Evolutionary conservation across 306 rosid genomes (phyloP).

Genomic region (Hippophae tibetana): DNA sequence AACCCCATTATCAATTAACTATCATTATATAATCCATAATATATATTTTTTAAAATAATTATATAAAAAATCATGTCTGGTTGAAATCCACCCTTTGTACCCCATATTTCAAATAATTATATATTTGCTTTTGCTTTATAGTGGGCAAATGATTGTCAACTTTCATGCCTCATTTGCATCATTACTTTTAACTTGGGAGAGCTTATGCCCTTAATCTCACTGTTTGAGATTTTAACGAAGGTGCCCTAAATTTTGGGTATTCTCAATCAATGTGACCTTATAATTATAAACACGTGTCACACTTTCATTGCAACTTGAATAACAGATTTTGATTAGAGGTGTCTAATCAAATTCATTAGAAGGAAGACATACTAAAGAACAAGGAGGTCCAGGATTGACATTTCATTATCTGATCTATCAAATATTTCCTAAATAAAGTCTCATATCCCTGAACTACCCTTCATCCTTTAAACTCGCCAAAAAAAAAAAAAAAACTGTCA

Average conservation of each 20-base stretch:
- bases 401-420: constrained; percentile 26
- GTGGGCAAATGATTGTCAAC: constrained; percentile 67
- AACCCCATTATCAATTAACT: constrained; percentile 15
- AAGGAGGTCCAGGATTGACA: constrained; percentile 17
- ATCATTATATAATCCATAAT: constrained; percentile 34
- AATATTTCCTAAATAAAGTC: too few species aligned
- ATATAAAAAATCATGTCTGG: constrained; percentile 25
- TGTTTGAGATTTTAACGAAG: constrained; percentile 37
- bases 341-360: constrained; percentile 40
- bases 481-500: too few species aligned
- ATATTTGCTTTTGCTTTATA: constrained; percentile 62
- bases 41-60: too few species aligned
- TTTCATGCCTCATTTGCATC: constrained; percentile 46
- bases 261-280: constrained; percentile 29
- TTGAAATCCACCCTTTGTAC: constrained; percentile 49
- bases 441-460: too few species aligned
- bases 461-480: too few species aligned
- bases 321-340: constrained; percentile 33
- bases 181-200: constrained; percentile 45
- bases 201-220: constrained; percentile 37
- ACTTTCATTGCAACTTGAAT: constrained; percentile 13
- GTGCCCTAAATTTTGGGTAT: constrained; percentile 15
- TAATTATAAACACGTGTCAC: constrained; percentile 9
- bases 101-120: constrained; percentile 54
- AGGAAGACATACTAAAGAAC: constrained; percentile 2